These are phyloP conservation scores for Kazachstania martiniae DNA, from an alignment of 805 yeast species.

Conservation along the genomic window DNA sequence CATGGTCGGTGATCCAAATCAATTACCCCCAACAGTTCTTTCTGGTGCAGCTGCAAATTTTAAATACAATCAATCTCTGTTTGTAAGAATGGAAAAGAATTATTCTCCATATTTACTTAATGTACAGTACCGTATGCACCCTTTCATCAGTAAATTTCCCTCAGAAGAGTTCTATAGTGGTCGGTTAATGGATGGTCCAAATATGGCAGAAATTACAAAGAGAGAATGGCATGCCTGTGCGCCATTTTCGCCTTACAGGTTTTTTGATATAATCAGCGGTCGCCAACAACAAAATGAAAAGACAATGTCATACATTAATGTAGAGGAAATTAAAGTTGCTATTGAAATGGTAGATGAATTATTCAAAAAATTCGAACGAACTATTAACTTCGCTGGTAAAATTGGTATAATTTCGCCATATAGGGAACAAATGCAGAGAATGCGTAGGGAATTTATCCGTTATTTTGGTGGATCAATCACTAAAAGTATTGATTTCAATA, in stretches of 20 bases:
- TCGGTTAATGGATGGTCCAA: slow-evolving; percentile 63
- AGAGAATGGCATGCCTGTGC: slow-evolving; percentile 64
- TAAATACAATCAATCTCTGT: slow-evolving; percentile 82
- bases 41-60: slow-evolving; percentile 76
- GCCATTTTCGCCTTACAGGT: slow-evolving; percentile 63
- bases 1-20: slow-evolving; percentile 98
- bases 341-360: slow-evolving; percentile 52
- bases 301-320: slow-evolving; percentile 63
- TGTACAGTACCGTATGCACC: slow-evolving; percentile 97
- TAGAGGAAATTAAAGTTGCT: slow-evolving; percentile 62
- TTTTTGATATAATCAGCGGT: slow-evolving; percentile 59
- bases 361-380: slow-evolving; percentile 35
- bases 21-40: slow-evolving; percentile 91
- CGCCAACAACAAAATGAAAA: slow-evolving; percentile 51
- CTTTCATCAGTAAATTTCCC: slow-evolving; percentile 80
- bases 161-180: slow-evolving; percentile 72
- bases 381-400: slow-evolving; percentile 47
- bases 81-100: slow-evolving; percentile 81
- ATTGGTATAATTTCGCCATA: slow-evolving; percentile 93
- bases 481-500: slow-evolving; percentile 72
- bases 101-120: slow-evolving; percentile 57
- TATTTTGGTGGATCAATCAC: slow-evolving; percentile 54
- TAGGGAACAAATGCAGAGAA: slow-evolving; percentile 64
- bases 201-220: slow-evolving; percentile 46
- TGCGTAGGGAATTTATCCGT: slow-evolving; percentile 46